Conservation (phyloP, 2,329 filamentous ascomycete genomes). For the Penicillium sp. region DNA sequence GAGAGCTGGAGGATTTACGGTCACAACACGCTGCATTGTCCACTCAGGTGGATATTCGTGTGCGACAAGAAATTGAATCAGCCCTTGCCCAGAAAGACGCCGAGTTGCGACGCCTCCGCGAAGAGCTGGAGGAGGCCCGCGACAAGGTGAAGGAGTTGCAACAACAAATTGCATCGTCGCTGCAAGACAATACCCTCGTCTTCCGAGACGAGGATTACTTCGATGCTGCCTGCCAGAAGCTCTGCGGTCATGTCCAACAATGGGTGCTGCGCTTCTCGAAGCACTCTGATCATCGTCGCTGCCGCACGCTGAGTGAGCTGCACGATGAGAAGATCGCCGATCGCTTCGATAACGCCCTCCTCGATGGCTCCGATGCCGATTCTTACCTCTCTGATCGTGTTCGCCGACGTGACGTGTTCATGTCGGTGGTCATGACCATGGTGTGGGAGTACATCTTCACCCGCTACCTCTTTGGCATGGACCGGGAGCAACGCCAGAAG, state of each 20-base stretch:
- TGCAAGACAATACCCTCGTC: slow-evolving; percentile 72
- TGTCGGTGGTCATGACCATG: slow-evolving; percentile 99
- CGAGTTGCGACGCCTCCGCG: slow-evolving; percentile 76
- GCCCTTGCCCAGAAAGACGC: slow-evolving; percentile 78
- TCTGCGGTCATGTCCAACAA: slow-evolving; percentile 94
- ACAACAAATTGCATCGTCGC: slow-evolving; percentile 59
- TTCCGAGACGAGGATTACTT: slow-evolving; percentile 93
- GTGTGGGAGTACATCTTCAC: slow-evolving; percentile 99
- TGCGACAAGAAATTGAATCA: slow-evolving; percentile 62
- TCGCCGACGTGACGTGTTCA: slow-evolving; percentile 88
- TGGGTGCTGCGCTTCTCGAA: slow-evolving; percentile 99
- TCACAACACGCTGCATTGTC: slow-evolving; percentile 64
- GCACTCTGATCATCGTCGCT: slow-evolving; percentile 89
- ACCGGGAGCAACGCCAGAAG: slow-evolving; percentile 95
- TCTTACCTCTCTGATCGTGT: slow-evolving; percentile 84
- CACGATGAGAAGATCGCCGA: slow-evolving; percentile 92
- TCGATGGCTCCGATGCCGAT: slow-evolving; percentile 94
- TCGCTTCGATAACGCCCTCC: slow-evolving; percentile 87
- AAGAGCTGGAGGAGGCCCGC: slow-evolving; percentile 72
- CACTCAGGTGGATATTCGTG: slow-evolving; percentile 62
- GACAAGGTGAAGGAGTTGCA: slow-evolving; percentile 63
- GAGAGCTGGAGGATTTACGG: slow-evolving; percentile 70
- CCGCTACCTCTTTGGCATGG: slow-evolving; percentile 97
- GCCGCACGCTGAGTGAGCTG: slow-evolving; percentile 79
- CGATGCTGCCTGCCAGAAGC: slow-evolving; percentile 86